Evolutionary conservation across 139 green algal species (phyloP).

Genomic region (Auxenochlorella pyrenoidosa): DNA sequence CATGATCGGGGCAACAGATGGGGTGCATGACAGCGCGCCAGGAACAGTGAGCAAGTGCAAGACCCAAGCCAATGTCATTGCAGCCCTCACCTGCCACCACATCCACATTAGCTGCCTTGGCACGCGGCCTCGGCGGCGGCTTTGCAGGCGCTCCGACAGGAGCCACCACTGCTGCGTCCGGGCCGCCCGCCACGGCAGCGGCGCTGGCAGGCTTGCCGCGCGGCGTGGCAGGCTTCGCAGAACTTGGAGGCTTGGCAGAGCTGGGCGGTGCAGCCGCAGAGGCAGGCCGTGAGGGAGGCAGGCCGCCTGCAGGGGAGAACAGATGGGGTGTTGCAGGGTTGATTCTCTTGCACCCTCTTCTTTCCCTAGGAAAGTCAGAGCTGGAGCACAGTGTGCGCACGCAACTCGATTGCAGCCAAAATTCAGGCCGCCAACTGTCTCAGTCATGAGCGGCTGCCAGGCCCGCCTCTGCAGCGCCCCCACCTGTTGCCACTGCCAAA

Average conservation of each 20-base stretch:
- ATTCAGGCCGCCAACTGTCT: background rate
- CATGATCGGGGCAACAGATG: too few relatives aligned
- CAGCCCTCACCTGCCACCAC: background rate
- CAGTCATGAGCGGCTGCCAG: too few relatives aligned
- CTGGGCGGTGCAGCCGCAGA: background rate
- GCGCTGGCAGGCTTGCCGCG: background rate
- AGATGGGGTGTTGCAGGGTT: background rate
- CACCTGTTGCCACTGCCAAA: background rate
- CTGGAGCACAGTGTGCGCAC: too few relatives aligned
- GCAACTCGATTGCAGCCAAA: too few relatives aligned
- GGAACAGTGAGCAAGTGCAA: too few relatives aligned
- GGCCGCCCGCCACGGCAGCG: background rate
- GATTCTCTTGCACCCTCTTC: too few relatives aligned
- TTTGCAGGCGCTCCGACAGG: constrained; percentile 14
- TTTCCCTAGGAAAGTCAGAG: too few relatives aligned
- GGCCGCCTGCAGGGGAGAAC: background rate
- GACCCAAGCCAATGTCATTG: too few relatives aligned
- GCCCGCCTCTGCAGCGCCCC: background rate
- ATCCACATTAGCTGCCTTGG: constrained; percentile 27
- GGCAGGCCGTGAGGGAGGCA: background rate
- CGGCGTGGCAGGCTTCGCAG: background rate
- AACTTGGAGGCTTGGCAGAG: background rate
- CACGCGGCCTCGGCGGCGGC: constrained; percentile 16
- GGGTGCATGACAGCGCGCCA: too few relatives aligned
- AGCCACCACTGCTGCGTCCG: background rate